phyloP scores from a whole-genome alignment of 164 flowering plant species.

The Magnolia sinica region DNA sequence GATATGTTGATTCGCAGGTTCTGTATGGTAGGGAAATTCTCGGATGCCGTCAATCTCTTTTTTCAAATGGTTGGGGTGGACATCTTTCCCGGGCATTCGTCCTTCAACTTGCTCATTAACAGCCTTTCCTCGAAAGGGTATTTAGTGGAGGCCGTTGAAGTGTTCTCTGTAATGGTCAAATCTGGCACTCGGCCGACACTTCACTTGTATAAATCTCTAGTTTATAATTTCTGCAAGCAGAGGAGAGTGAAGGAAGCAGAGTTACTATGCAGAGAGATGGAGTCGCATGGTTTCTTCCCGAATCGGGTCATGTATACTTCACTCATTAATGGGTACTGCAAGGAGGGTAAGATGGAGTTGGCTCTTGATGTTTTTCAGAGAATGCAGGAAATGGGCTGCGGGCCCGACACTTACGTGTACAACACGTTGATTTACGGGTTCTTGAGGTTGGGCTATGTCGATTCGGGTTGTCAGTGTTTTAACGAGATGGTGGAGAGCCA shows the following conservation, averaged over 20 bases:
- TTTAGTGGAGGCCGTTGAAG: slow-evolving; percentile 40
- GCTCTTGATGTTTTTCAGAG: slow-evolving; percentile 45
- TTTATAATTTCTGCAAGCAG: slow-evolving; percentile 38
- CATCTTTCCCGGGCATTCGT: slow-evolving; percentile 17
- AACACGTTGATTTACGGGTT: slow-evolving; percentile 59
- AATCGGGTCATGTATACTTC: slow-evolving; percentile 46
- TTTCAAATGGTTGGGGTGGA: slow-evolving; percentile 19
- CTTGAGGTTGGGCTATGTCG: slow-evolving; percentile 33
- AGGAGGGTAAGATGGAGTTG: slow-evolving; percentile 43
- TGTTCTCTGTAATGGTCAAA: slow-evolving; percentile 35
- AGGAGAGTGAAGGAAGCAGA: slow-evolving; percentile 48
- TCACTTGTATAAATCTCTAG: slow-evolving; percentile 39
- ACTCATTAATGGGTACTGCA: slow-evolving; percentile 47
- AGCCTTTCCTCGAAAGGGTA: slow-evolving; percentile 38
- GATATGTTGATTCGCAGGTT: slow-evolving; percentile 30
- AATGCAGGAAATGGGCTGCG: slow-evolving; percentile 53
- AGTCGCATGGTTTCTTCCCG: slow-evolving; percentile 32
- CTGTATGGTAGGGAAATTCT: slow-evolving; percentile 23
- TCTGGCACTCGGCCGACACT: slow-evolving; percentile 29
- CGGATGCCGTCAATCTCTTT: slow-evolving; percentile 41
- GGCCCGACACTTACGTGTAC: slow-evolving; percentile 47
- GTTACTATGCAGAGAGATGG: slow-evolving; percentile 44
- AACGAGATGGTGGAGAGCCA: slow-evolving; percentile 39
- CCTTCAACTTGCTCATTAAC: slow-evolving; percentile 35
- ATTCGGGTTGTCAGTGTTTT: slow-evolving; percentile 28